Percentiles rank a stretch among this genome's conserved stretches.
These are phyloP conservation scores for Jacaranda mimosifolia DNA, from an alignment of 257 asterid genomes.

Conservation along the genomic window DNA sequence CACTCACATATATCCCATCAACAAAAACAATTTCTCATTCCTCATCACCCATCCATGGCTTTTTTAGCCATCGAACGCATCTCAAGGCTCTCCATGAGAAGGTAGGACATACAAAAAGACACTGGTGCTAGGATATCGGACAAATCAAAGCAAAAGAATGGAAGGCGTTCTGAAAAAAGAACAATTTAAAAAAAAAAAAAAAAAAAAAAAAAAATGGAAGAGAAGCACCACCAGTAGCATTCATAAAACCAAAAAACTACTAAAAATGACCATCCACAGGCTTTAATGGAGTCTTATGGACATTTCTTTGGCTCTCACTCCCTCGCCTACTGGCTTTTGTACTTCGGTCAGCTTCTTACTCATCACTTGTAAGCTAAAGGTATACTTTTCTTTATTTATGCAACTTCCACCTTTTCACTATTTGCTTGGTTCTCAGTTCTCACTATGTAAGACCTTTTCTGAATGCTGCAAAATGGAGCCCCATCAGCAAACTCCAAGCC, in stretches of 20 bases:
- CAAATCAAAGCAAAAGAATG: no score
- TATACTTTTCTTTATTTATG: constrained; percentile 32
- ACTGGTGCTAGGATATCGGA: no score
- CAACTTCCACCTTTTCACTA: constrained; percentile 24
- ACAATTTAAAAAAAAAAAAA: constrained; percentile 24
- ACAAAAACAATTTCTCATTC: constrained; percentile 27
- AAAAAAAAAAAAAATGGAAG: constrained; percentile 12
- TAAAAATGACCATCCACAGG: constrained; percentile 20
- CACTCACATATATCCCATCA: constrained; percentile 33
- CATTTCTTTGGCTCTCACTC: constrained; percentile 44
- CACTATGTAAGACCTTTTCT: no score
- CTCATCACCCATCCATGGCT: constrained; percentile 29
- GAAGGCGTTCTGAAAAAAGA: no score
- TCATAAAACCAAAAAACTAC: constrained; percentile 31
- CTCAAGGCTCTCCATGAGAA: no score
- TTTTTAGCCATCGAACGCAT: constrained; percentile 34
- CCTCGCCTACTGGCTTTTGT: constrained; percentile 34
- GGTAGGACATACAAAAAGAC: no score
- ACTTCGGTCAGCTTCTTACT: constrained; percentile 41
- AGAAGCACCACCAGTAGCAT: constrained; percentile 25
- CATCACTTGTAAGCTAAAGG: constrained; percentile 40
- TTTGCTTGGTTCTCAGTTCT: constrained; percentile 36
- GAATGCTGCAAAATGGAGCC: no score
- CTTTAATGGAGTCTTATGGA: no score
- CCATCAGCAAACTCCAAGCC: no score